A percentile compares a stretch with the other conserved stretches of the same genome.
phyloP scores from a whole-genome alignment of 1,139 yeast genomes.

The Magnusiomyces magnusii region DNA sequence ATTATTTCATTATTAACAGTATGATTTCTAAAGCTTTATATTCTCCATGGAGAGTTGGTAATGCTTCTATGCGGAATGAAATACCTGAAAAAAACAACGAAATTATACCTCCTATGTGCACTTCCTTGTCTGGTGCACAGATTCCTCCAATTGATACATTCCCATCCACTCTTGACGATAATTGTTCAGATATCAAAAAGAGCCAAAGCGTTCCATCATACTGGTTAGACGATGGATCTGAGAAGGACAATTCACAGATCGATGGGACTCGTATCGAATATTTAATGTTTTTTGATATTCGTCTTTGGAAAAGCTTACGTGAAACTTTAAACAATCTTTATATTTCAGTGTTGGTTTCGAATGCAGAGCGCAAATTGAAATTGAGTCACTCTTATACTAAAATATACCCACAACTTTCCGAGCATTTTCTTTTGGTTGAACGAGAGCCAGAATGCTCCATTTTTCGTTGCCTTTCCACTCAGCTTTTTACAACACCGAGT shows the following conservation, averaged over 20 bases:
- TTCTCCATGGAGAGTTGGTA: slow-evolving; percentile 45
- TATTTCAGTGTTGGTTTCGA: slow-evolving; percentile 62
- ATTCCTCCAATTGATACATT: slow-evolving; percentile 16
- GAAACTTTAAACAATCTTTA: slow-evolving; percentile 57
- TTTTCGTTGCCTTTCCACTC: slow-evolving; percentile 71
- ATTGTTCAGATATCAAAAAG: slow-evolving; percentile 21
- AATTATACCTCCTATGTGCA: slow-evolving; percentile 12
- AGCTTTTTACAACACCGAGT: slow-evolving; percentile 76
- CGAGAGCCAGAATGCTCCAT: slow-evolving; percentile 79
- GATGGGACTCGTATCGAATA: slow-evolving; percentile 58
- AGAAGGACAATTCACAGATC: slow-evolving; percentile 7
- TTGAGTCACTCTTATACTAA: slow-evolving; percentile 78
- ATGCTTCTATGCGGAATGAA: slow-evolving; percentile 9
- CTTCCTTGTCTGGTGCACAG: slow-evolving; percentile 30
- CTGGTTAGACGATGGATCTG: slow-evolving; percentile 35
- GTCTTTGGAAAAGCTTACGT: slow-evolving; percentile 67
- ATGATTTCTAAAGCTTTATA: slow-evolving; percentile 49
- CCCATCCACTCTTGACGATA: slow-evolving; percentile 10
- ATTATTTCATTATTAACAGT: slow-evolving; percentile 43
- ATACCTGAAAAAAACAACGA: not conserved
- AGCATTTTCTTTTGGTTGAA: slow-evolving; percentile 61
- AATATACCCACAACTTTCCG: slow-evolving; percentile 70
- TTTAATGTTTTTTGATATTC: slow-evolving; percentile 57
- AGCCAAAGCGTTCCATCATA: slow-evolving; percentile 41
- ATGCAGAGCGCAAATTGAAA: slow-evolving; percentile 48